phyloP scores from a whole-genome alignment of 352 stramenopile species.

The Thalassiosira ordinaria region DNA sequence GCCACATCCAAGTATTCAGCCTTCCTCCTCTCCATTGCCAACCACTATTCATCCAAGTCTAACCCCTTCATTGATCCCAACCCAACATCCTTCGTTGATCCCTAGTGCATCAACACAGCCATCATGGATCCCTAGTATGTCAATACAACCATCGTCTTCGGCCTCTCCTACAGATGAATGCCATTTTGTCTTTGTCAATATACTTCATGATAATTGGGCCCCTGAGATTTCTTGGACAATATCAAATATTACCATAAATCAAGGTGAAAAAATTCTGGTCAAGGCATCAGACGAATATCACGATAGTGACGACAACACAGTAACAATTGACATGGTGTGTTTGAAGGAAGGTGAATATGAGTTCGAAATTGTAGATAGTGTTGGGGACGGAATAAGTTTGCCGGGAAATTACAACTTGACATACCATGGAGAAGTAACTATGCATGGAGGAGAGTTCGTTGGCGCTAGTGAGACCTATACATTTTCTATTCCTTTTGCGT shows the following conservation, averaged over 20 bases:
- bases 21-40: constrained; percentile 7
- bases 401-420: not conserved
- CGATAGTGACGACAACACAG: not conserved
- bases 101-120: too few relatives aligned
- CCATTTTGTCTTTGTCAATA: constrained; percentile 11
- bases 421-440: not conserved
- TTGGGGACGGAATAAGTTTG: not conserved
- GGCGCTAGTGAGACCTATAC: not conserved
- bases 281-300: not conserved
- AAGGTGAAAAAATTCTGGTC: not conserved
- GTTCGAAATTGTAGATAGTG: not conserved
- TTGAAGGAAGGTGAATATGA: not conserved
- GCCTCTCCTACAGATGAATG: constrained; percentile 31
- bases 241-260: not conserved
- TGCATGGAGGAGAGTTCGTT: not conserved
- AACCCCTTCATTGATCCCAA: too few relatives aligned
- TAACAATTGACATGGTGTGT: not conserved
- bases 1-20: not conserved
- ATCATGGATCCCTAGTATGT: not conserved
- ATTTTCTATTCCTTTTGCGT: not conserved
- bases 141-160: not conserved
- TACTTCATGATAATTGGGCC: not conserved
- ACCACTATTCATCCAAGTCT: too few relatives aligned
- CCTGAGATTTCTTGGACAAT: not conserved
- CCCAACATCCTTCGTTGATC: too few relatives aligned